Base-by-base conservation (phyloP, 2,329 filamentous ascomycete species). In the Colletotrichum ledebouriae region DNA sequence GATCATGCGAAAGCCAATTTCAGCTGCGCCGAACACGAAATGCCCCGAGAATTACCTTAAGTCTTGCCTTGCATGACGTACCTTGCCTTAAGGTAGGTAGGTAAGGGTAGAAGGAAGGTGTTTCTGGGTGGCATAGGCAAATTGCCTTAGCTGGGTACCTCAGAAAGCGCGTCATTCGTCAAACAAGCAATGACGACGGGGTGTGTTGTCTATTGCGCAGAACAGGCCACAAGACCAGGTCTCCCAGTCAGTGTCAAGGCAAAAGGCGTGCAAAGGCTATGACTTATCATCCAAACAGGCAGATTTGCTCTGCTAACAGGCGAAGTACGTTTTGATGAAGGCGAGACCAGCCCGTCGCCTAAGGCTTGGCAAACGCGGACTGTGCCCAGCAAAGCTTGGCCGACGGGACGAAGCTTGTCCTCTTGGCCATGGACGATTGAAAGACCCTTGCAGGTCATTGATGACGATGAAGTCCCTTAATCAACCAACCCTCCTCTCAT, bases 321-420 rank as follows among this genome's bases (percentile, higher is more conserved):
- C 39, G 47, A 29, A 37, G 42, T 59, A 20, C 33, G 47, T 20
- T 59, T 59, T 59, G 65, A 59, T 64, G 61, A 59, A 61, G 10
- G 33, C 47, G 55, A 65, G 60, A 65, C 65, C 66, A 66, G 25
- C 49, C 47, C 49, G 55, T 60, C 56, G 56, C 62, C 56, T 49
- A 55, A 50, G 66, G 58, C 66, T 69, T 69, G 66, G 66, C 61
- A 56, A 69, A 69, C 17, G 66, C 66, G 66, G 62, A 49, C 62
- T 60, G 66, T 57, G 66, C 34, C 55, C 50, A 44, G 50, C n/a
- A 66, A 64, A 69, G 66, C 66, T 69, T 69, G 66, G 59, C 33
- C 33, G 47, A 44, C 49, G 41, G 55, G 49, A 56, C n/a, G 62
- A 69, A 66, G 66, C 66, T 66, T 66, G 66, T 56, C 46, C 34